Base-by-base conservation (phyloP, 169 alveolate genomes). In the Plasmodium sp. region DNA sequence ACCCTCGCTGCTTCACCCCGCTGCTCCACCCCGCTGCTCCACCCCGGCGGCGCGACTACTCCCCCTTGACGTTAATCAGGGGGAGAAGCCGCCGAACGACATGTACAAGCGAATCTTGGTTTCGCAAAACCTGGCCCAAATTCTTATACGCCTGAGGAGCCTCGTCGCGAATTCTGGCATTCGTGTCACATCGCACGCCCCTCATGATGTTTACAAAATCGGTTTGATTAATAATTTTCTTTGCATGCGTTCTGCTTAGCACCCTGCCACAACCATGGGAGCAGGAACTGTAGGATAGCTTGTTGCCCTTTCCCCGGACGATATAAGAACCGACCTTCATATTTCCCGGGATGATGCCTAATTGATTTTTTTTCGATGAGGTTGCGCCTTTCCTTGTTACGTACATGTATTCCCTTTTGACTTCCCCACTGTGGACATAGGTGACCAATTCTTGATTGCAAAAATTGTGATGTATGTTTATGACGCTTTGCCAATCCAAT, bases 91-190 rank as follows among this genome's bases (percentile, higher is more conserved):
- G 81, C 48, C 95, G 83, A 34, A 92, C 84, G 81, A 93, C 92
- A 93, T 96, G 48, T 56, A 94, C 83, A 84, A 95, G 88, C 18
- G 86, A 67, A 62, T 80, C 95, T 88, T 95, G 96, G 43, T 91
- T 94, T 71, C 48, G 39, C 84, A 91, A 74, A 36, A 84, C 96
- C 73, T 83, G 74, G 36, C 71, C 83, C 83, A 96, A 54, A 88
- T 96, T 93, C 43, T 96, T 96, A 96, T 96, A 96, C 18, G 97
- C 97, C 74, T 85, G 94, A 7, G 97, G 97, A 14, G 97, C 97
- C 62, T 96, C 97, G 62, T 96, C 97, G 34, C 96, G 84, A 27
- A 94, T 84, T 83, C 83, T 88, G 34, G 14, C 54, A 54, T 48
- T 85, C 54, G 92, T 84, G 36, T 83, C 96, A 71, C 93, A 95